These are phyloP conservation scores for Vaccinium macrocarpon DNA, from an alignment of 148 eudicot species.

Conservation along the genomic window DNA sequence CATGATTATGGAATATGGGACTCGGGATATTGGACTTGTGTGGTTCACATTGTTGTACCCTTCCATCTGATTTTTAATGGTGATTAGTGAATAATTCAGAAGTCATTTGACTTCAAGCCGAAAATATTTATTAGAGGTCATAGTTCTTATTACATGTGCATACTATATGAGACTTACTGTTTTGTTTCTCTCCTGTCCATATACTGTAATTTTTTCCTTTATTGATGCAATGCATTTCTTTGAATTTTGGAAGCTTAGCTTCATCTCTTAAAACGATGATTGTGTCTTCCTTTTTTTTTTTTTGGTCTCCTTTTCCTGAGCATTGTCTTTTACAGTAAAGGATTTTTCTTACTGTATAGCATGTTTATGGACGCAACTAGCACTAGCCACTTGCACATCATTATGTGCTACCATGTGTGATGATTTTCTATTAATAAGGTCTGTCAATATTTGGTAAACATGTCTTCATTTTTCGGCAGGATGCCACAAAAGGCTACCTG, in stretches of 20 bases:
- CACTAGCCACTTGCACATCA: not conserved
- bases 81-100: not conserved
- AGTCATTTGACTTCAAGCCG: not conserved
- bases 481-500: constrained; percentile 90
- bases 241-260: not conserved
- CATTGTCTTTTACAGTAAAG: not conserved
- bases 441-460: not conserved
- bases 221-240: not conserved
- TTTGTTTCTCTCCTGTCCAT: not conserved
- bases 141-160: constrained; percentile 3
- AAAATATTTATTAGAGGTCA: not conserved
- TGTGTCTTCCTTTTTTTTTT: not conserved
- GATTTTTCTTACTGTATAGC: not conserved
- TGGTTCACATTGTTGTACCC: not conserved
- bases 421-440: not conserved
- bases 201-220: not conserved
- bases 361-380: not conserved
- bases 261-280: not conserved
- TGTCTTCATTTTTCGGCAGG: constrained; percentile 43
- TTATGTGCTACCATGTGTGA: not conserved
- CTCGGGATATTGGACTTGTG: not conserved
- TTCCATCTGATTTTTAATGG: not conserved
- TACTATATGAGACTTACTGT: too few species aligned
- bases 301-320: not conserved
- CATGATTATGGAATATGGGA: not conserved